phyloP scores from a whole-genome alignment of 2,329 filamentous ascomycete species.

The Rugonectria rugulosa region DNA sequence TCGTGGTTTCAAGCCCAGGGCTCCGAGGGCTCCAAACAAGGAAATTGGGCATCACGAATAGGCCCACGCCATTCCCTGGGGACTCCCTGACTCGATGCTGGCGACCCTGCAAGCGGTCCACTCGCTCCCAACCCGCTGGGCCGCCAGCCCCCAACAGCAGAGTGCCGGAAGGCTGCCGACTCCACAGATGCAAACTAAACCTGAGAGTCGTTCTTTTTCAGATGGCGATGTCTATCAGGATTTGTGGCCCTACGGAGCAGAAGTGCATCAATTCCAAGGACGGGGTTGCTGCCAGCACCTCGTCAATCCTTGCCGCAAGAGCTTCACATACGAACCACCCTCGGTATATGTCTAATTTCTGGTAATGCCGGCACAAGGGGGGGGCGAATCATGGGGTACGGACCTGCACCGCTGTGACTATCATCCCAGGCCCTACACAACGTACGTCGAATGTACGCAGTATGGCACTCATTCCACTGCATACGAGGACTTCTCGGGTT shows the following conservation, averaged over 20 bases:
- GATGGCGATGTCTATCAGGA: conserved; percentile 8
- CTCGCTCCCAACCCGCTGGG: conserved; percentile 39
- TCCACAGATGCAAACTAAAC: conserved; percentile 35
- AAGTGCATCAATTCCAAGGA: conserved; percentile 10
- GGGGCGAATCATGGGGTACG: conserved; percentile 9
- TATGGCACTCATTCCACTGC: conserved; percentile 22
- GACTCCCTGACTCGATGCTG: conserved; percentile 35
- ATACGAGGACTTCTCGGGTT: conserved; percentile 20
- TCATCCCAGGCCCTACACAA: conserved; percentile 11
- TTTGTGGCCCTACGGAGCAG: not conserved
- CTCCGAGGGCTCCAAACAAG: conserved; percentile 26
- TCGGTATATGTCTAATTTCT: conserved; percentile 28
- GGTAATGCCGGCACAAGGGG: conserved; percentile 27
- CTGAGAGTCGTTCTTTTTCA: conserved; percentile 27
- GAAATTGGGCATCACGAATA: conserved; percentile 32
- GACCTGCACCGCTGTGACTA: conserved; percentile 10
- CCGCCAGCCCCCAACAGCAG: conserved; percentile 39
- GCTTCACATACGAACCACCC: conserved; percentile 10
- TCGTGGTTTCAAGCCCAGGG: conserved; percentile 37
- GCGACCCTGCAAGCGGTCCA: conserved; percentile 31
- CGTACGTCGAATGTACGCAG: not conserved
- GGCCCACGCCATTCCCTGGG: conserved; percentile 23
- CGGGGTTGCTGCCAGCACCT: conserved; percentile 7
- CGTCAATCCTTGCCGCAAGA: not conserved
- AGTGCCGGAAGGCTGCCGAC: conserved; percentile 43